Percentiles rank a stretch among this genome's conserved stretches.
phyloP scores from a whole-genome alignment of 371 early-diverging fungal genomes.

The Chytridiales sp. region DNA sequence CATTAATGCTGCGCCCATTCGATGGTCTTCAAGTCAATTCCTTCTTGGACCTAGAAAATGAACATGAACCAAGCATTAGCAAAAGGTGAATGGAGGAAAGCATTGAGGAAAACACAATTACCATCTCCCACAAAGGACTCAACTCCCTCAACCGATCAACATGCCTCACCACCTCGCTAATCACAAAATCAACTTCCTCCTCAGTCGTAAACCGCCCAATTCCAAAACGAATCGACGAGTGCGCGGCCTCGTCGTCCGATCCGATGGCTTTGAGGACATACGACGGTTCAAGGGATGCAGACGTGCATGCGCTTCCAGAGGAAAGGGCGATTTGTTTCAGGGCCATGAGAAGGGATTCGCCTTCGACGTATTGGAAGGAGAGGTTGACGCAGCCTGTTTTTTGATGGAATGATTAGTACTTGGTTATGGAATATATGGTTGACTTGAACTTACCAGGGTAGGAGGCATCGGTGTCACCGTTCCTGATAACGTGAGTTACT shows the following conservation, averaged over 20 bases:
- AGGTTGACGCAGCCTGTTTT: conserved; percentile 91
- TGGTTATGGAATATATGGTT: neutral
- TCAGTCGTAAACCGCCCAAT: conserved; percentile 98
- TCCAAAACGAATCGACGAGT: conserved; percentile 98
- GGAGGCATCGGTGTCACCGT: conserved; percentile 79
- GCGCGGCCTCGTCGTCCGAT: conserved; percentile 98
- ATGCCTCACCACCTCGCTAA: conserved; percentile 81
- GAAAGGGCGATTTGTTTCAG: conserved; percentile 97
- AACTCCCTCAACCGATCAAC: conserved; percentile 95
- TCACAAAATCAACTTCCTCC: conserved; percentile 92
- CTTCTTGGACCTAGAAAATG: conserved; percentile 67
- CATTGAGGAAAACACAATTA: conserved; percentile 4
- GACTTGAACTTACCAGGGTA: conserved; percentile 65
- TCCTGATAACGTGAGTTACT: conserved; percentile 81
- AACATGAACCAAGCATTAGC: neutral
- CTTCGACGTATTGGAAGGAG: conserved; percentile 99
- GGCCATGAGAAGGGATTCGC: conserved; percentile 99
- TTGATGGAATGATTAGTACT: neutral
- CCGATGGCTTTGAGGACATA: conserved; percentile 98
- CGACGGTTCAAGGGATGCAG: conserved; percentile 98
- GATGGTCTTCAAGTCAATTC: conserved; percentile 89
- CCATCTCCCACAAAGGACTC: conserved; percentile 98
- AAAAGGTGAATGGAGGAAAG: neutral
- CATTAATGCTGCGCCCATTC: conserved; percentile 90
- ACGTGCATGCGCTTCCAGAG: conserved; percentile 99